phyloP scores from a whole-genome alignment of 495 filamentous ascomycete genomes.

The Aspergillus conjunctus region DNA sequence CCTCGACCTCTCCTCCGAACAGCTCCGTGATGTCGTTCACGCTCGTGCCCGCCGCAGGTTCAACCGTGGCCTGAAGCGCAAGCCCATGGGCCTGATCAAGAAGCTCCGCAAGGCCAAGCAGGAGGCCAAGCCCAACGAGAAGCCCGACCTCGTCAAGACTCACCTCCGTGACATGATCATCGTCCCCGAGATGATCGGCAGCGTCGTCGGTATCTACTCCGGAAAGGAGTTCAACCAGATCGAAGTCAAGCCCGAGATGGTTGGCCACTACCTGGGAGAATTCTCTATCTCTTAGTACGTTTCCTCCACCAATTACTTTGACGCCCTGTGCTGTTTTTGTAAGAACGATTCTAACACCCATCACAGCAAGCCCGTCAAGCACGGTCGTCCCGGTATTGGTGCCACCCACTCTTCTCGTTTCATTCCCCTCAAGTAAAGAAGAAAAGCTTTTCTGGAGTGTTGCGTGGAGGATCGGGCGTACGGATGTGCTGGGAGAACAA shows the following conservation, averaged over 20 bases:
- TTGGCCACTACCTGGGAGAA: constrained; percentile 98
- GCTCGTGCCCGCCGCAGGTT: constrained; percentile 97
- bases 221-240: constrained; percentile 99
- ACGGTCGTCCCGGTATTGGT: constrained; percentile 99
- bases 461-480: constrained; percentile 41
- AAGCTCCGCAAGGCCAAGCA: constrained; percentile 99
- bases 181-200: constrained; percentile 98
- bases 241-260: constrained; percentile 99
- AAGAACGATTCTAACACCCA: constrained; percentile 36
- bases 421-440: constrained; percentile 96
- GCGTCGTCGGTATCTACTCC: constrained; percentile 97
- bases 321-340: not conserved
- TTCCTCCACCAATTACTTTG: constrained; percentile 32
- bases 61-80: constrained; percentile 99
- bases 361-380: constrained; percentile 96
- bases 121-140: constrained; percentile 99
- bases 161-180: constrained; percentile 99
- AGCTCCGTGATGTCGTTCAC: constrained; percentile 99
- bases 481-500: constrained; percentile 38
- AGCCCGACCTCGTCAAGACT: constrained; percentile 97
- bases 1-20: constrained; percentile 96
- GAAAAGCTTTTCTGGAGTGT: constrained; percentile 47
- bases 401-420: constrained; percentile 99
- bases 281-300: constrained; percentile 99
- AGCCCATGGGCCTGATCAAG: constrained; percentile 99